These are phyloP conservation scores for Globomyces sp. DNA, from an alignment of 371 early-diverging fungal genomes.

Conservation along the genomic window DNA sequence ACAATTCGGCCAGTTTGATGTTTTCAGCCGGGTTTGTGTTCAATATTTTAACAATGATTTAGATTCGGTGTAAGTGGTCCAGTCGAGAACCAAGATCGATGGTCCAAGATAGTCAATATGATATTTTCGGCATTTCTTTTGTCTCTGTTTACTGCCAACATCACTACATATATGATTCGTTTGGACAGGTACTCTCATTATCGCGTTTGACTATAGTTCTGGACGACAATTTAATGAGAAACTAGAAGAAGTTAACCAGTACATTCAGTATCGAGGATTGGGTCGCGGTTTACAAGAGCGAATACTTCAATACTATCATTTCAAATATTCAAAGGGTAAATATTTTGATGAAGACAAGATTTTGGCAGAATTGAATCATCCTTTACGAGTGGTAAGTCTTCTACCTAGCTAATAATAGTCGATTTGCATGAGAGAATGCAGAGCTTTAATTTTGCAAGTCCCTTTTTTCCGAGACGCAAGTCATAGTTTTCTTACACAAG, in stretches of 20 bases:
- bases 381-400: constrained; percentile 23
- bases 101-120: constrained; percentile 14
- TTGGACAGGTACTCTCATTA: constrained; percentile 6
- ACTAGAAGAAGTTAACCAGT: constrained; percentile 44
- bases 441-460: constrained; percentile 19
- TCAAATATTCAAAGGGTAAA: constrained; percentile 39
- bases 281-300: constrained; percentile 20
- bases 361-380: constrained; percentile 25
- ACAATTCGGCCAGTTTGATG: constrained; percentile 4
- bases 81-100: neutral
- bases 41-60: neutral
- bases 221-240: constrained; percentile 40
- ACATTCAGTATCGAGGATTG: constrained; percentile 35
- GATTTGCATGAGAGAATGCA: constrained; percentile 24
- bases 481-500: constrained; percentile 17
- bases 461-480: constrained; percentile 28
- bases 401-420: constrained; percentile 3
- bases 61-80: constrained; percentile 13
- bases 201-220: no score
- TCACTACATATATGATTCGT: constrained; percentile 14
- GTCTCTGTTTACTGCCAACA: constrained; percentile 12
- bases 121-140: constrained; percentile 10
- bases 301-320: constrained; percentile 34
- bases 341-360: constrained; percentile 38
- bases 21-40: neutral